These are phyloP conservation scores for Ascochyta viciae-villosae DNA, from an alignment of 2,329 filamentous ascomycete species.

Conservation along the genomic window DNA sequence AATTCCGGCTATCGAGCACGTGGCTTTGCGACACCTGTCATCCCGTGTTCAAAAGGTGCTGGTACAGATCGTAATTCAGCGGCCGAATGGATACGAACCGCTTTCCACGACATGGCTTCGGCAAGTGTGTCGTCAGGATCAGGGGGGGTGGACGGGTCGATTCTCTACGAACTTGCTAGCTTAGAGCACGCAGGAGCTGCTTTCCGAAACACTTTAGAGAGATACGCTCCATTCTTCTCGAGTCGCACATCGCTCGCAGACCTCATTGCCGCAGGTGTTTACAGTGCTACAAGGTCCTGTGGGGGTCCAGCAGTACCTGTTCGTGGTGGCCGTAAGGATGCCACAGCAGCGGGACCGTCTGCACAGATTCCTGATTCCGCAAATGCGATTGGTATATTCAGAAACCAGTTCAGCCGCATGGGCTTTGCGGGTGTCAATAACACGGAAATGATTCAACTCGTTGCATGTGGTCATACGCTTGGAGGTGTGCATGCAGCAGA, in stretches of 20 bases:
- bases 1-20: conserved; percentile 62
- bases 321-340: conserved; percentile 63
- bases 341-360: conserved; percentile 53
- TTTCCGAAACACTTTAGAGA: conserved; percentile 52
- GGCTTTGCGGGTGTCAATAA: conserved; percentile 56
- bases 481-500: conserved; percentile 65
- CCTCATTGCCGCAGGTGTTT: conserved; percentile 65
- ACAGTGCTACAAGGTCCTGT: conserved; percentile 65
- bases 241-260: conserved; percentile 62
- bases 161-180: conserved; percentile 64
- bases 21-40: conserved; percentile 64
- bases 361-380: conserved; percentile 66
- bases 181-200: conserved; percentile 65
- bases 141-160: conserved; percentile 66
- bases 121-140: conserved; percentile 56
- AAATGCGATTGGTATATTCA: conserved; percentile 61
- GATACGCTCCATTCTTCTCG: conserved; percentile 62
- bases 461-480: conserved; percentile 67
- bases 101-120: conserved; percentile 69
- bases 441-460: conserved; percentile 66
- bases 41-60: conserved; percentile 59
- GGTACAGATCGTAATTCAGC: conserved; percentile 62
- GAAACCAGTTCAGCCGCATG: conserved; percentile 64
- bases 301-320: conserved; percentile 64
- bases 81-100: conserved; percentile 67